Base-by-base conservation (phyloP, 108 stramenopile species). In the Skeletonema marinoi region DNA sequence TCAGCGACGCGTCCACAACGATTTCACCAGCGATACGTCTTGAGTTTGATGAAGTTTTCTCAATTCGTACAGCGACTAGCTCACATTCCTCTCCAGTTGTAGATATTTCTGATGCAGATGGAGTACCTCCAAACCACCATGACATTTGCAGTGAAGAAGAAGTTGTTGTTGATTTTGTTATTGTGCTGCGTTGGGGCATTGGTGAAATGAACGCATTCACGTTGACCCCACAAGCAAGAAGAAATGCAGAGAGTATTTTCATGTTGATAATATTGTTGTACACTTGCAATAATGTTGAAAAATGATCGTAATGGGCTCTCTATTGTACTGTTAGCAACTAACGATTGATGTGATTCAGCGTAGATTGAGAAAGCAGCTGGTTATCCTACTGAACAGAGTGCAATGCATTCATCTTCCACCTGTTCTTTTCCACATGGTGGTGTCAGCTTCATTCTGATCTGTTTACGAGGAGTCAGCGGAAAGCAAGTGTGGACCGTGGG, bases 11-110 rank as follows among this genome's bases (percentile, higher is more conserved):
- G 38, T 87, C 59, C 11, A 91, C 73, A 13, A 87, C 85, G 64
- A 89, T 88, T 36, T 85, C 88, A 6, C 87, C 89, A 33, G 78
- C 58, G 51, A 91, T 91, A 14, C 89, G 75, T 13, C 90, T 61
- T 41, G 86, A 85, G 44, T 91, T 91, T 65, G 83, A 54, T 21
- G 86, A 85, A 1, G 89, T 84, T 14, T 75, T 65, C 61, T 91
- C 90, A 63, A 91, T 91, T 5, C 84, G 75, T 4, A 91, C 85
- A 33, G 82, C 89, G 13, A 88, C 84, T 3, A 88, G 86, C 62
- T 88, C 85, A 60, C 85, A 82, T 70, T 75, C 73, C n/a, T 75
- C 67, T 6, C 75, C 79, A 54, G 73, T 32, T 35, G 60, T 21
- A 50, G 70, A 65, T 38, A 73, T 68, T 71, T 74, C 74, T 16